Conservation (phyloP, 2,329 filamentous ascomycete species). For the Claviceps paspali region DNA sequence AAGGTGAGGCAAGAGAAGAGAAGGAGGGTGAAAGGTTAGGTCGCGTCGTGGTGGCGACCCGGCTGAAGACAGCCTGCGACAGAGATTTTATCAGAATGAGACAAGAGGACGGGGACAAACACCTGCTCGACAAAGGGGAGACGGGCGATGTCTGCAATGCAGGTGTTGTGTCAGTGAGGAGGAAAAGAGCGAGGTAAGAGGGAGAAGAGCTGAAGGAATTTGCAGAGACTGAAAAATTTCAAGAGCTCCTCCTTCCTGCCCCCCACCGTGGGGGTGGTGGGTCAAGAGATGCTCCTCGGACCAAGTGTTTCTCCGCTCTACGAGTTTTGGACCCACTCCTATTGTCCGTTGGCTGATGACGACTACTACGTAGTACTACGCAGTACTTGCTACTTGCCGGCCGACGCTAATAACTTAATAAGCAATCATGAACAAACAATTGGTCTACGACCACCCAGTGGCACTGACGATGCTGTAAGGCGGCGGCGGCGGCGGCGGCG, state of each 20-base stretch:
- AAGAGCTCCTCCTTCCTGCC: slow-evolving; percentile 10
- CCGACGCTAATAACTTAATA: no score
- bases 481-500: no score
- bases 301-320: no score
- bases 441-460: no score
- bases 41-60: slow-evolving; percentile 27
- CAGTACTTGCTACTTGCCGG: no score
- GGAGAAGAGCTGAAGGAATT: slow-evolving; percentile 10
- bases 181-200: no score
- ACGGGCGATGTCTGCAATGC: neutral
- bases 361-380: no score
- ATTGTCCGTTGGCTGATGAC: no score
- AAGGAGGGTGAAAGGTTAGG: slow-evolving; percentile 25
- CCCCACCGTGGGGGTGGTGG: neutral
- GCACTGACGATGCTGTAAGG: no score
- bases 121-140: slow-evolving; percentile 14
- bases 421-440: no score
- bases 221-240: slow-evolving; percentile 17
- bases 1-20: slow-evolving; percentile 36
- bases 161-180: slow-evolving; percentile 4
- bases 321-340: no score
- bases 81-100: slow-evolving; percentile 6
- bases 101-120: slow-evolving; percentile 5
- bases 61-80: slow-evolving; percentile 28
- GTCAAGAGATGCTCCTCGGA: no score